phyloP scores from a whole-genome alignment of 2,329 filamentous ascomycete species.

The Didymella pomorum region DNA sequence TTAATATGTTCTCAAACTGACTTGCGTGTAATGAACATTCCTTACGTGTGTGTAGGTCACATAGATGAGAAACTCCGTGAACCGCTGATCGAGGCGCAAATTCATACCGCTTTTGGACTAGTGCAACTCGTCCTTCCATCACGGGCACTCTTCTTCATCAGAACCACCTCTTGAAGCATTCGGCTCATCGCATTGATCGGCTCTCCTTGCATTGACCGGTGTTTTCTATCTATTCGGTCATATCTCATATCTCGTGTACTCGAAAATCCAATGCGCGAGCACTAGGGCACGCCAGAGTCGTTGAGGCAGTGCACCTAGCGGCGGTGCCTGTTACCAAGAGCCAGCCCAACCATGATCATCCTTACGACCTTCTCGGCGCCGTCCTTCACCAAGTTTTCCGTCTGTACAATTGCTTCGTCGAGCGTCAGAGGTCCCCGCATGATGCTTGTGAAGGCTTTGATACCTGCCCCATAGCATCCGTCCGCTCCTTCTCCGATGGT shows the following conservation, averaged over 20 bases:
- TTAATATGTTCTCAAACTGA: not conserved
- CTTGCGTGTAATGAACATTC: not conserved
- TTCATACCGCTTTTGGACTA: not conserved
- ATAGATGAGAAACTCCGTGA: not conserved
- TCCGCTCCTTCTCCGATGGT: constrained; percentile 43
- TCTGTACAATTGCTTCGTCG: constrained; percentile 47
- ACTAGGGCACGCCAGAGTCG: constrained; percentile 2
- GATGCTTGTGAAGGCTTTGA: constrained; percentile 51
- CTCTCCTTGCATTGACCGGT: not conserved
- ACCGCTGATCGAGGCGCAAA: not conserved
- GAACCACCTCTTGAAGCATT: not conserved
- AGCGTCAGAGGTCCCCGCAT: constrained; percentile 45
- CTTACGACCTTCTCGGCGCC: constrained; percentile 50
- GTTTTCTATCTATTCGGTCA: not conserved
- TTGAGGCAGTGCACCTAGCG: constrained; percentile 6
- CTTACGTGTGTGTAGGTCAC: not conserved
- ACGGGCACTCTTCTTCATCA: not conserved
- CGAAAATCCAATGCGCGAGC: not conserved
- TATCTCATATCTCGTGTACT: not conserved
- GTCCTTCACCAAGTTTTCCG: constrained; percentile 46
- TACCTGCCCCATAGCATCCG: constrained; percentile 38
- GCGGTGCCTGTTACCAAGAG: constrained; percentile 30
- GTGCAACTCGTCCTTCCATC: not conserved
- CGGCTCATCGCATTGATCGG: not conserved
- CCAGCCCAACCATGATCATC: constrained; percentile 49